These are phyloP conservation scores for Amphicarpaea edgeworthii DNA, from an alignment of 306 rosid genomes.

Conservation along the genomic window DNA sequence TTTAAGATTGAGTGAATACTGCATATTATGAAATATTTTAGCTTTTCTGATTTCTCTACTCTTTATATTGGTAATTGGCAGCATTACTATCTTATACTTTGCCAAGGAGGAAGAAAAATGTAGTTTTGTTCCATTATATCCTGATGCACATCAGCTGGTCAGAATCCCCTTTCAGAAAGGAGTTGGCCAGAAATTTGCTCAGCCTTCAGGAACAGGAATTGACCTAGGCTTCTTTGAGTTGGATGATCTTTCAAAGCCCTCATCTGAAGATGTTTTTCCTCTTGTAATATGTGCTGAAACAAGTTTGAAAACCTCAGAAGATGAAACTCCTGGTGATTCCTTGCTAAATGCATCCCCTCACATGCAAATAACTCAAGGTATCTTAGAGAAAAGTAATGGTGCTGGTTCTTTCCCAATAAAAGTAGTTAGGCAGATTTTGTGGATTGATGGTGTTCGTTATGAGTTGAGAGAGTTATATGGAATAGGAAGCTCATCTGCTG, in stretches of 20 bases:
- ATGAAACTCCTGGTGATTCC: slow-evolving; percentile 52
- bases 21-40: slow-evolving; percentile 25
- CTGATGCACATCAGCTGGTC: slow-evolving; percentile 70
- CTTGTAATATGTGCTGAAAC: slow-evolving; percentile 87
- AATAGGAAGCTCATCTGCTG: slow-evolving; percentile 66
- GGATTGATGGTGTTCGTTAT: slow-evolving; percentile 83
- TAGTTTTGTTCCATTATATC: slow-evolving; percentile 70
- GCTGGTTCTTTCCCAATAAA: slow-evolving; percentile 66
- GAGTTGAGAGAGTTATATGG: slow-evolving; percentile 88
- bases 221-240: slow-evolving; percentile 85
- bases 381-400: slow-evolving; percentile 68
- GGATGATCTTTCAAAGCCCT: slow-evolving; percentile 91
- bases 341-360: slow-evolving; percentile 54
- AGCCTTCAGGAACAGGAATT: slow-evolving; percentile 87
- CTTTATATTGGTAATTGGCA: slow-evolving; percentile 50
- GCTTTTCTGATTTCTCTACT: slow-evolving; percentile 40
- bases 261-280: slow-evolving; percentile 80
- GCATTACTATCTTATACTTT: slow-evolving; percentile 82
- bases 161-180: slow-evolving; percentile 85
- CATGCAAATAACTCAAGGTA: slow-evolving; percentile 85
- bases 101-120: slow-evolving; percentile 88
- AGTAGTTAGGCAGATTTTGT: slow-evolving; percentile 77
- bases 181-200: slow-evolving; percentile 73
- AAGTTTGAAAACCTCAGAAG: slow-evolving; percentile 46
- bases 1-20: slow-evolving; percentile 16